These are phyloP conservation scores for Chrysosphaeria jannelii DNA, from an alignment of 2,329 filamentous ascomycete species.

Conservation along the genomic window DNA sequence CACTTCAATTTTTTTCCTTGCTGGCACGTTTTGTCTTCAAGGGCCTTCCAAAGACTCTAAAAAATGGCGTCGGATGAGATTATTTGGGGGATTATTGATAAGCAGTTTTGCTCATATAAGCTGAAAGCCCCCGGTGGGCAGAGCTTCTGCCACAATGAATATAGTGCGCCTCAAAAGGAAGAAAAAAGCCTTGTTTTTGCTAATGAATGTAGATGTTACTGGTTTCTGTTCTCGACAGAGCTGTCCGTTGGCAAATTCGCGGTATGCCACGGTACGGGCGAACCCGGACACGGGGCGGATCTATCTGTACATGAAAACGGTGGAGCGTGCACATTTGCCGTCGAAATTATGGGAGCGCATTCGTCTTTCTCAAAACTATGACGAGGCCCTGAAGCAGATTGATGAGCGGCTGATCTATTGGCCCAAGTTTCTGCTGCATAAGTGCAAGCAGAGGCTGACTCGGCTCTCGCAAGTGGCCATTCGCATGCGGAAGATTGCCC, in stretches of 20 bases:
- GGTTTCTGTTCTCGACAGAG: slow-evolving; percentile 31
- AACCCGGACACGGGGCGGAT: slow-evolving; percentile 34
- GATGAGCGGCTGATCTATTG: slow-evolving; percentile 74
- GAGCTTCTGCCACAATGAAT: slow-evolving; percentile 87
- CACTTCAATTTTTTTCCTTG: neutral
- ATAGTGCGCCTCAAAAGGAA: slow-evolving; percentile 33
- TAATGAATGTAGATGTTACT: slow-evolving; percentile 7
- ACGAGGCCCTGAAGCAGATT: slow-evolving; percentile 62
- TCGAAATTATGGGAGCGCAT: slow-evolving; percentile 87
- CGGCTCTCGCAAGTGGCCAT: slow-evolving; percentile 78
- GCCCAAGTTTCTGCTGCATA: slow-evolving; percentile 77
- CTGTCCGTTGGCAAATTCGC: slow-evolving; percentile 68
- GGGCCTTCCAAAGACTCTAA: neutral
- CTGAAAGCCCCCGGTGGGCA: slow-evolving; percentile 58
- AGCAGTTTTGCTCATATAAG: slow-evolving; percentile 86
- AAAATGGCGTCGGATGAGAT: slow-evolving; percentile 91
- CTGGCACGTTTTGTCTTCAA: neutral
- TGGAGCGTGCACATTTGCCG: slow-evolving; percentile 66
- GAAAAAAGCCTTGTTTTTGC: too few relatives aligned
- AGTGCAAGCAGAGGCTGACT: slow-evolving; percentile 71
- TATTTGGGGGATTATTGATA: slow-evolving; percentile 89
- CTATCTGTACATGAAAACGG: slow-evolving; percentile 92
- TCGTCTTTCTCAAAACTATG: slow-evolving; percentile 70
- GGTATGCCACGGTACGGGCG: slow-evolving; percentile 74
- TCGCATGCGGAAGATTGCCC: slow-evolving; percentile 45